Conservation (phyloP, 192 early-diverging fungal species). For the Obelidium mucronatum region DNA sequence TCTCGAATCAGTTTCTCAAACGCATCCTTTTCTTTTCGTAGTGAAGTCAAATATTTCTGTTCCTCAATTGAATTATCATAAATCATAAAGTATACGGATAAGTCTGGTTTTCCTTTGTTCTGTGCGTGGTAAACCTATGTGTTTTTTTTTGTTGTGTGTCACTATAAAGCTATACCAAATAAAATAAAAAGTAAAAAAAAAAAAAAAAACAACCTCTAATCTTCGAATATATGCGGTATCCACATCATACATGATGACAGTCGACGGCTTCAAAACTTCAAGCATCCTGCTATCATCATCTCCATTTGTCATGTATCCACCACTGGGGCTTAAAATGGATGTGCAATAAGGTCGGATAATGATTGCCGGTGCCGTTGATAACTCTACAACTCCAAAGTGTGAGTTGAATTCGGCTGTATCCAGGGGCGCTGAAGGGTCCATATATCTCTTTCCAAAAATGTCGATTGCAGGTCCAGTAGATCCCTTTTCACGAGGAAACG, state of each 20-base stretch:
- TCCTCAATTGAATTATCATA: conserved; percentile 97
- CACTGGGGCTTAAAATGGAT: conserved; percentile 35
- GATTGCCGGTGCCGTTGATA: conserved; percentile 7
- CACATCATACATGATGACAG: conserved; percentile 92
- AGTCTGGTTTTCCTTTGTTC: conserved; percentile 54
- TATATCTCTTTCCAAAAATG: conserved; percentile 20
- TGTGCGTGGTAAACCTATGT: conserved; percentile 64
- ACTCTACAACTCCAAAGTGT: neutral
- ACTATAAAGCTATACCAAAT: neutral
- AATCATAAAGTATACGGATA: conserved; percentile 90
- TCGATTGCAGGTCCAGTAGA: conserved; percentile 13
- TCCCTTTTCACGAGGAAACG: conserved; percentile 4
- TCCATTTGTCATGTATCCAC: conserved; percentile 43
- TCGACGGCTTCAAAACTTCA: conserved; percentile 72
- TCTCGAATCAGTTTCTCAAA: conserved; percentile 92
- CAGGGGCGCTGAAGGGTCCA: conserved; percentile 18
- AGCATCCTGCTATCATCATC: conserved; percentile 73
- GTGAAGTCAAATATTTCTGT: conserved; percentile 83
- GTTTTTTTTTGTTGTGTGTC: neutral
- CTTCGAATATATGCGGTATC: conserved; percentile 86
- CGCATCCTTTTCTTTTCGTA: conserved; percentile 89
- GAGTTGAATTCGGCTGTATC: conserved; percentile 8
- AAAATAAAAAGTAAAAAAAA: neutral
- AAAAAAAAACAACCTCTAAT: conserved; percentile 69
- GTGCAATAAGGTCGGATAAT: conserved; percentile 50